Percentiles rank a stretch among this genome's conserved stretches.
Evolutionary conservation across 768 basidiomycete species (phyloP).

Genomic region (Collybia sordida): DNA sequence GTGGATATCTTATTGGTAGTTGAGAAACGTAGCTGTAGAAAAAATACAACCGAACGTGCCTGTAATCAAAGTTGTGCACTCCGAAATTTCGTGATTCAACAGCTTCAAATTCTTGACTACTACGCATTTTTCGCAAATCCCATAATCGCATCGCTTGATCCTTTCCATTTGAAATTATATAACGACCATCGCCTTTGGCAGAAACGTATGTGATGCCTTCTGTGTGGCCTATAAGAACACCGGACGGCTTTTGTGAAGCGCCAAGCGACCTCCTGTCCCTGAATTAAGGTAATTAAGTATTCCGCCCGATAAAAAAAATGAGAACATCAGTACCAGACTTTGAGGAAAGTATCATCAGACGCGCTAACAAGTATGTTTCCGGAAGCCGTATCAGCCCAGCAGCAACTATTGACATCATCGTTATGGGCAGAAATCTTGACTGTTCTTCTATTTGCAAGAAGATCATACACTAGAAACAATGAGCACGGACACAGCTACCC

Average conservation of each 20-base stretch:
- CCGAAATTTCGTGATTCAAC: constrained; percentile 54
- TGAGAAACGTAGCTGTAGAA: background rate
- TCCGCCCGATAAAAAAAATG: constrained; percentile 40
- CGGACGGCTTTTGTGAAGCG: constrained; percentile 74
- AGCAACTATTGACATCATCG: constrained; percentile 93
- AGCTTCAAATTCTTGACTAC: constrained; percentile 62
- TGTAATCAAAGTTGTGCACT: constrained; percentile 71
- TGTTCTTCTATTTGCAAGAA: constrained; percentile 73
- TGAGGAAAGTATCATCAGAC: constrained; percentile 91
- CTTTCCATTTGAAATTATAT: constrained; percentile 94
- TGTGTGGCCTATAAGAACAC: constrained; percentile 92
- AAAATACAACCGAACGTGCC: constrained; percentile 43
- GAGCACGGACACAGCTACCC: background rate
- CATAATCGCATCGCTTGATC: constrained; percentile 91
- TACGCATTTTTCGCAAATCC: constrained; percentile 93
- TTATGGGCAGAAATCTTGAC: constrained; percentile 86
- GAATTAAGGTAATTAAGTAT: constrained; percentile 28
- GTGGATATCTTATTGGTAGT: constrained; percentile 45
- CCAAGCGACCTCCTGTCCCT: constrained; percentile 61
- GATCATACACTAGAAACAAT: constrained; percentile 75
- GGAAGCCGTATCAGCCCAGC: constrained; percentile 91
- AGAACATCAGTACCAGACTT: constrained; percentile 78
- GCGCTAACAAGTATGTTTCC: constrained; percentile 95
- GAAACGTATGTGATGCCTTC: constrained; percentile 95
- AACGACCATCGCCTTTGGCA: constrained; percentile 95